Evolutionary conservation across 129 eudicot species (phyloP).

Genomic region (Smallanthus sonchifolius): DNA sequence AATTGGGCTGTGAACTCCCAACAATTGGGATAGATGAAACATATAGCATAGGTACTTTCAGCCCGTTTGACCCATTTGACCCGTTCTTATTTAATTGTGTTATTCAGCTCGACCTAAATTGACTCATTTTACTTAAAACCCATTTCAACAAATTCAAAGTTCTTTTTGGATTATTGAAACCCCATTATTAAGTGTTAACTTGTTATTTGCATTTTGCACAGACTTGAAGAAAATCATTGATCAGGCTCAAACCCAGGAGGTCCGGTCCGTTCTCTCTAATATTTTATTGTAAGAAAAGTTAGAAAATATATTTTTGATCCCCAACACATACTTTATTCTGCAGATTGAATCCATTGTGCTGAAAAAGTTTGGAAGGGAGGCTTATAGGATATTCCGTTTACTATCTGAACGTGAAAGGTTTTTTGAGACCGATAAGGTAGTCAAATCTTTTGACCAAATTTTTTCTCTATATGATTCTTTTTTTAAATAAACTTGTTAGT

Average conservation of each 20-base stretch:
- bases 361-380: slow-evolving; percentile 78
- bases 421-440: slow-evolving; percentile 78
- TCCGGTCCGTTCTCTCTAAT: slow-evolving; percentile 40
- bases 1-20: slow-evolving; percentile 64
- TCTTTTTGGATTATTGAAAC: not conserved
- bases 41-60: slow-evolving; percentile 56
- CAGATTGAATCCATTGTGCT: slow-evolving; percentile 87
- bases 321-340: slow-evolving; percentile 13
- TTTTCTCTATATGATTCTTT: not conserved
- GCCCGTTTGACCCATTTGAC: not conserved
- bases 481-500: not conserved
- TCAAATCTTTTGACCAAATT: not conserved
- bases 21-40: slow-evolving; percentile 50
- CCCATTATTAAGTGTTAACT: not conserved
- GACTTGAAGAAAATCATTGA: slow-evolving; percentile 73
- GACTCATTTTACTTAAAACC: not conserved
- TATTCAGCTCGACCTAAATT: not conserved
- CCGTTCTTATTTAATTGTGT: not conserved
- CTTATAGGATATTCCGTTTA: slow-evolving; percentile 86
- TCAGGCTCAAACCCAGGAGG: slow-evolving; percentile 79
- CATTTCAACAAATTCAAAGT: not conserved
- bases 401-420: slow-evolving; percentile 44
- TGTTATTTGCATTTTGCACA: slow-evolving; percentile 23
- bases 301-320: not conserved
- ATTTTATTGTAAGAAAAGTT: not conserved